Conservation (phyloP, 768 basidiomycete species). For the Suillus sp. region DNA sequence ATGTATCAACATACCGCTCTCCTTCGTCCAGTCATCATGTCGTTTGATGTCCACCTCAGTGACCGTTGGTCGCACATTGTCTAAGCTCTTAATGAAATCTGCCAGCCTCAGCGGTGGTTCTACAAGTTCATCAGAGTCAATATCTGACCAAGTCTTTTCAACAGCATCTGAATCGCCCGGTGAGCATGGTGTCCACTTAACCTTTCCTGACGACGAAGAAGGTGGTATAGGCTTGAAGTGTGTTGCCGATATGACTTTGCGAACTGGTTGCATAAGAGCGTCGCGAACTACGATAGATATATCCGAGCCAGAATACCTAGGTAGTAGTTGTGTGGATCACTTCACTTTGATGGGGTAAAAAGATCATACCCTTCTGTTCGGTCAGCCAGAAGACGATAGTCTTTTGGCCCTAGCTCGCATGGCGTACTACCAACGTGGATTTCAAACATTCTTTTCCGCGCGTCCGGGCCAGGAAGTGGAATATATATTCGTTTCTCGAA, state of each 20-base stretch:
- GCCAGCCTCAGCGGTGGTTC: conserved; percentile 79
- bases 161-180: conserved; percentile 85
- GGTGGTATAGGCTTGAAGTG: conserved; percentile 76
- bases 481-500: conserved; percentile 99
- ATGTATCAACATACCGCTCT: conserved; percentile 62
- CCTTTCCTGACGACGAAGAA: conserved; percentile 24
- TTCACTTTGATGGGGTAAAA: background rate
- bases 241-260: conserved; percentile 93
- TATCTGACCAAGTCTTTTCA: conserved; percentile 88
- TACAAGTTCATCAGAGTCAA: conserved; percentile 85
- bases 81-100: conserved; percentile 84
- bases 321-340: conserved; percentile 2
- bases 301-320: conserved; percentile 89
- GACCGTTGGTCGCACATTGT: conserved; percentile 84
- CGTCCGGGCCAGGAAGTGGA: conserved; percentile 91
- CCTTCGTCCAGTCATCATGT: conserved; percentile 83
- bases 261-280: conserved; percentile 97
- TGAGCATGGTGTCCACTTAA: conserved; percentile 94
- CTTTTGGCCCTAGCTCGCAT: conserved; percentile 74
- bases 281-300: conserved; percentile 94
- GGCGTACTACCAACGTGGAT: conserved; percentile 94
- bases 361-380: conserved; percentile 75
- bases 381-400: conserved; percentile 80
- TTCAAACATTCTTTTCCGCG: conserved; percentile 94
- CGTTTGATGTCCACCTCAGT: conserved; percentile 82